Conservation (phyloP, 83 land plant species). For the Picea mariana region DNA sequence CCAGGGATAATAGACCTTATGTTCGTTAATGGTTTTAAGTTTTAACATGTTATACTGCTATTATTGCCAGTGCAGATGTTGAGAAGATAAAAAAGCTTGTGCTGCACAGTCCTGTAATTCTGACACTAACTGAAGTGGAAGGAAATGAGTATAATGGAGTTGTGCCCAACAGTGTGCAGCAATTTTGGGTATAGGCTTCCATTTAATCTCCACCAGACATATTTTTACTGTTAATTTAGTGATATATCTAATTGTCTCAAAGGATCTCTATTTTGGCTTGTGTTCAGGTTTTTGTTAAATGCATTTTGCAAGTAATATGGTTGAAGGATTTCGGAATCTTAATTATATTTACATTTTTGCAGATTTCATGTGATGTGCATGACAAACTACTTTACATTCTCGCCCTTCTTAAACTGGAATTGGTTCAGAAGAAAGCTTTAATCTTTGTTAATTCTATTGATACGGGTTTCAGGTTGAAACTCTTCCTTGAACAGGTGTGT, state of each 20-base stretch:
- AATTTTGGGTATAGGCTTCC: slow-evolving; percentile 59
- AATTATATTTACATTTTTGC: slow-evolving; percentile 12
- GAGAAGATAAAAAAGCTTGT: slow-evolving; percentile 92
- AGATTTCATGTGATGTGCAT: slow-evolving; percentile 71
- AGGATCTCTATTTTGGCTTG: too few relatives aligned
- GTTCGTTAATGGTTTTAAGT: background rate
- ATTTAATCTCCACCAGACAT: too few relatives aligned
- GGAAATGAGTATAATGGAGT: slow-evolving; percentile 58
- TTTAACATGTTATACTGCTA: background rate
- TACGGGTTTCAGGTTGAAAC: slow-evolving; percentile 75
- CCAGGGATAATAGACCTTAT: background rate
- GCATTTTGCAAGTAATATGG: background rate
- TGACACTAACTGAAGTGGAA: slow-evolving; percentile 81
- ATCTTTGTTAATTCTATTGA: slow-evolving; percentile 90
- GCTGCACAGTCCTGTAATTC: slow-evolving; percentile 83
- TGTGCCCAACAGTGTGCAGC: slow-evolving; percentile 86
- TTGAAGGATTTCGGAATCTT: background rate
- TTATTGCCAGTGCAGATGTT: slow-evolving; percentile 65
- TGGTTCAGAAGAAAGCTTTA: slow-evolving; percentile 88
- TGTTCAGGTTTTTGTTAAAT: background rate
- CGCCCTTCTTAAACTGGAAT: slow-evolving; percentile 71
- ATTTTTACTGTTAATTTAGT: too few relatives aligned
- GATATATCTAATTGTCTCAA: too few relatives aligned
- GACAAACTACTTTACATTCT: slow-evolving; percentile 81
- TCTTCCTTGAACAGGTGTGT: slow-evolving; percentile 90